Evolutionary conservation across 768 basidiomycete species (phyloP), one percentile per base, ranked within the genome.

Genomic region (Tricholoma flavovirens): DNA sequence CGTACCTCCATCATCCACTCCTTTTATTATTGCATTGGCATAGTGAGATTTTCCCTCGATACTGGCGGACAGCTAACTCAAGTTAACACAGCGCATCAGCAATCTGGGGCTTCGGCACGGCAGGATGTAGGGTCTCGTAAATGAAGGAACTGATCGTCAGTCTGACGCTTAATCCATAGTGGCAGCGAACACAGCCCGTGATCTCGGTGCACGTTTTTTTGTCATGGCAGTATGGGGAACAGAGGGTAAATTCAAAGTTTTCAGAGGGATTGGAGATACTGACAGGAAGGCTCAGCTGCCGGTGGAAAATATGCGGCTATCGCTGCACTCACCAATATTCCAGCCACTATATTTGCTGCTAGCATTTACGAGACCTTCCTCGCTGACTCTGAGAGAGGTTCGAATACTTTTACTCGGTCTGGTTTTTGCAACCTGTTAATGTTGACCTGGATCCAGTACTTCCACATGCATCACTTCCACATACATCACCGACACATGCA

Each of bases 181-280:
- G 42, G 76, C 83, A 8, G 74, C 85, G 30, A 89, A 89, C 66
- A 69, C 83, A 2, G 84, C 86, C 26, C 84, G 87, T 64, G 87
- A 88, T 64, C 30, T 89, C 40, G 87, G 86, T 17, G 83, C 77
- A 3, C 81, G 87, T n/a, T 57, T 88, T 17, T 77, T 79, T 60
- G 80, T 76, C 0, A 64, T 89, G 69, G 74, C 83, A 4, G 78
- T 88, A 55, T 88, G 82, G 77, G 86, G 86, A 21, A 63, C 32
- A 2, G 62, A 65, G 58, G 77, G 77, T 76, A n/a, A 48, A 15
- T 11, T 5, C 56, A 26, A 67, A 53, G 49, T 21, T 4, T n/a
- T 11, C 17, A n/a, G n/a, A 46, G 10, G 24, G 7, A 57, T 51
- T n/a, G 3, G 6, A 32, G 50, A 19, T 50, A 38, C 52, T 19